Percentiles rank a stretch among this genome's conserved stretches.
Conservation (phyloP, 2,329 filamentous ascomycete genomes). For the Simplicillium sp. region DNA sequence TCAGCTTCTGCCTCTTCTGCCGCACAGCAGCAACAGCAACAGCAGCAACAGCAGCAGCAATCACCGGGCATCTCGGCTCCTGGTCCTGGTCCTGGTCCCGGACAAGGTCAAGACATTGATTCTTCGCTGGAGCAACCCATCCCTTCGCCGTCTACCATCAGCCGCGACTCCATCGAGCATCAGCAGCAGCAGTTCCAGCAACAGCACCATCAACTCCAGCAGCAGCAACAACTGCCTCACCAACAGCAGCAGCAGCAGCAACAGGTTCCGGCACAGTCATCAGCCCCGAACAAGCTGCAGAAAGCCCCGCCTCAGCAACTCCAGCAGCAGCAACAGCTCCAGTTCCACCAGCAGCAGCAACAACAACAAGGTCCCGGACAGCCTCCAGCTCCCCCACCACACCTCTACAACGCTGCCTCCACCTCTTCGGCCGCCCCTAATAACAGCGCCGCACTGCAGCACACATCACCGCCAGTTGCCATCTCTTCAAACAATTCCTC, state of each 20-base stretch:
- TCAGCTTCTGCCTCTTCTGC: conserved; percentile 1
- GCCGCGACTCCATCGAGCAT: background rate
- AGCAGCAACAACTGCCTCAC: conserved; percentile 6
- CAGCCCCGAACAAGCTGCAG: conserved; percentile 15
- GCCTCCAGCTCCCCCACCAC: conserved; percentile 16
- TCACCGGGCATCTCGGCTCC: background rate
- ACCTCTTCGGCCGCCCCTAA: conserved; percentile 15
- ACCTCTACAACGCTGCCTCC: conserved; percentile 19
- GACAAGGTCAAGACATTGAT: no score
- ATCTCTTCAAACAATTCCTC: no score
- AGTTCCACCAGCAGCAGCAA: conserved; percentile 10
- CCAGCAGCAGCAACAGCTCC: conserved; percentile 13
- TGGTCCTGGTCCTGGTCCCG: background rate
- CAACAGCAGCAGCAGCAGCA: conserved; percentile 17
- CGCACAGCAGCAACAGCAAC: conserved; percentile 6
- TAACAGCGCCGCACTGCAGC: conserved; percentile 21
- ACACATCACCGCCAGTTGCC: conserved; percentile 10
- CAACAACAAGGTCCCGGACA: no score
- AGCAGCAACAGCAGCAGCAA: conserved; percentile 1
- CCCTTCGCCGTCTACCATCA: background rate
- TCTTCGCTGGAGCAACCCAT: no score
- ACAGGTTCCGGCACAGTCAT: conserved; percentile 3
- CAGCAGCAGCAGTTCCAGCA: background rate
- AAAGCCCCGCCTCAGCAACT: conserved; percentile 14
- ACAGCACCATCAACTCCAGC: conserved; percentile 6